These are phyloP conservation scores for Niveomyces coronatus DNA, from an alignment of 2,329 filamentous ascomycete genomes.

Conservation along the genomic window DNA sequence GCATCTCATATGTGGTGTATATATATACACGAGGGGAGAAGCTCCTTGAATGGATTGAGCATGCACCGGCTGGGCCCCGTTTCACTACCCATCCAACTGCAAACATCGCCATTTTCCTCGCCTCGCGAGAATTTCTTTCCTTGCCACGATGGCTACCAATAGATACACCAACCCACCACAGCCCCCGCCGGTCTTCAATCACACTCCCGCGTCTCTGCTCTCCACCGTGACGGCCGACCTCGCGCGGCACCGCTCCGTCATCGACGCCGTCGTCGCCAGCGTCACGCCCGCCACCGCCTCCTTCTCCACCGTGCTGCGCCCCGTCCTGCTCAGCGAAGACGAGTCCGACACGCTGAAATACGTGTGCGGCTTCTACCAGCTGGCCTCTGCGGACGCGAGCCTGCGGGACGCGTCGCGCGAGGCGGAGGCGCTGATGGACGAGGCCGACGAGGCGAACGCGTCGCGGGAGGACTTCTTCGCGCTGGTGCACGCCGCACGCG, in stretches of 20 bases:
- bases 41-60: no score
- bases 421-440: slow-evolving; percentile 64
- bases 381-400: slow-evolving; percentile 59
- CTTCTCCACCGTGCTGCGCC: slow-evolving; percentile 45
- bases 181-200: slow-evolving; percentile 66
- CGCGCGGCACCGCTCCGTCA: slow-evolving; percentile 48
- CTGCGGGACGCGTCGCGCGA: slow-evolving; percentile 68
- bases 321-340: slow-evolving; percentile 70
- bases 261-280: slow-evolving; percentile 58
- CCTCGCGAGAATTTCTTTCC: no score
- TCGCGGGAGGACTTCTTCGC: slow-evolving; percentile 76
- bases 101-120: no score
- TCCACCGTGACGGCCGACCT: slow-evolving; percentile 57
- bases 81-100: no score
- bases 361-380: slow-evolving; percentile 72
- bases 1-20: no score
- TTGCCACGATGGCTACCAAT: slow-evolving; percentile 53
- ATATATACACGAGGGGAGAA: no score
- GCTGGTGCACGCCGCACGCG: slow-evolving; percentile 48
- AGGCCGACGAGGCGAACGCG: slow-evolving; percentile 65
- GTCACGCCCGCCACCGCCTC: slow-evolving; percentile 42
- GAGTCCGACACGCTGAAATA: slow-evolving; percentile 45
- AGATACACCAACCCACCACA: slow-evolving; percentile 67
- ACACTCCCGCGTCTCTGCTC: slow-evolving; percentile 59
- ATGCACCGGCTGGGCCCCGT: no score